Conservation (phyloP, 495 filamentous ascomycete species). For the Cairneyella variabilis region DNA sequence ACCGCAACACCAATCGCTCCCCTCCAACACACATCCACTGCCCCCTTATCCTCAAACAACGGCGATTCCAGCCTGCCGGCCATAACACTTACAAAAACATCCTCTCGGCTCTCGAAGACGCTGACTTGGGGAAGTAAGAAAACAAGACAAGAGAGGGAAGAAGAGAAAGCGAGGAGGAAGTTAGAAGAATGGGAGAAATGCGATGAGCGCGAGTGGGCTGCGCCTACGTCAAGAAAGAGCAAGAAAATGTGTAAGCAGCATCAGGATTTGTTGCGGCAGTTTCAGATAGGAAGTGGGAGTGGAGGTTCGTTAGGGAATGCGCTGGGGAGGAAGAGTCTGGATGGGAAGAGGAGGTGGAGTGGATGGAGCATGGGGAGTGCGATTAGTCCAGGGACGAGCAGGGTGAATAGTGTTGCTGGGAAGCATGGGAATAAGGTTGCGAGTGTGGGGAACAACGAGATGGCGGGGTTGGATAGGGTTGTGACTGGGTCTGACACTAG, state of each 20-base stretch:
- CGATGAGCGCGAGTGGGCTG: constrained; percentile 15
- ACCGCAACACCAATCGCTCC: too few relatives aligned
- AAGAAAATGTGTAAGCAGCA: constrained; percentile 6
- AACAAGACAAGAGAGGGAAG: background rate
- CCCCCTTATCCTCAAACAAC: background rate
- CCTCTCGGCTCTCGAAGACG: constrained; percentile 3
- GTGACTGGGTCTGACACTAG: too few relatives aligned
- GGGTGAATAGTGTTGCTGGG: constrained; percentile 7
- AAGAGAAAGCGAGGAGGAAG: constrained; percentile 7
- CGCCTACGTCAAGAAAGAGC: background rate
- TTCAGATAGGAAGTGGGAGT: constrained; percentile 4
- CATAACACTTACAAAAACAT: constrained; percentile 13
- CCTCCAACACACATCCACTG: background rate
- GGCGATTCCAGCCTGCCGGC: background rate
- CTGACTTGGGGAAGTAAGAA: background rate
- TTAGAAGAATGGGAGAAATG: constrained; percentile 14
- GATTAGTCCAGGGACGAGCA: constrained; percentile 13
- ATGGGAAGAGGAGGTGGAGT: background rate
- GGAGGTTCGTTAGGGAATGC: too few relatives aligned
- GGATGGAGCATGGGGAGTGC: constrained; percentile 5
- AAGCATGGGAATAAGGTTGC: background rate
- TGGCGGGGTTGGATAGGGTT: constrained; percentile 2
- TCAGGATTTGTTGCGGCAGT: constrained; percentile 15
- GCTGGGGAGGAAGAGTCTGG: background rate
- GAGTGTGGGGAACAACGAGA: too few relatives aligned